A percentile compares a stretch with the other conserved stretches of the same genome.
Conservation (phyloP, 306 rosid genomes). For the Ormosia emarginata region DNA sequence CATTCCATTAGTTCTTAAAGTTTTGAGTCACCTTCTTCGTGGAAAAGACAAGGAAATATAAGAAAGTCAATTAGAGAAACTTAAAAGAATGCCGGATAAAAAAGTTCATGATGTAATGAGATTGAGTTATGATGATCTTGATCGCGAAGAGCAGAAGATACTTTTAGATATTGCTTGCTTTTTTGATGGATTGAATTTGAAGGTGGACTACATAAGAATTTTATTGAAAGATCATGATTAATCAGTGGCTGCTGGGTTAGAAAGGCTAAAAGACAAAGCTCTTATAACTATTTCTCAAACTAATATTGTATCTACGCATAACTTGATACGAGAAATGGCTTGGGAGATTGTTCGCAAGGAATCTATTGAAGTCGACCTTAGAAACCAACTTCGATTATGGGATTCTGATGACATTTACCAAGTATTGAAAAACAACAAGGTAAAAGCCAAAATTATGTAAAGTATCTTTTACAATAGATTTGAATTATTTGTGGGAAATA, state of each 20-base stretch:
- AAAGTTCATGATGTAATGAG: background rate
- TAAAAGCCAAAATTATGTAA: background rate
- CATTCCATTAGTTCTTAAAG: background rate
- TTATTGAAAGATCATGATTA: background rate
- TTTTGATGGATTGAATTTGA: background rate
- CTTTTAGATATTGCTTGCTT: conserved; percentile 8
- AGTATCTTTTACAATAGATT: background rate
- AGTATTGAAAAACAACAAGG: background rate
- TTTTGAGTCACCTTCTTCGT: background rate
- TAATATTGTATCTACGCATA: background rate
- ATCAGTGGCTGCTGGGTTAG: background rate
- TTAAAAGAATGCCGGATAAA: background rate
- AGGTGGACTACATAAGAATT: background rate
- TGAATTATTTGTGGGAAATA: background rate
- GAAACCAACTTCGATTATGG: background rate
- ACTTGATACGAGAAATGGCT: background rate
- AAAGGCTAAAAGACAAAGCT: background rate
- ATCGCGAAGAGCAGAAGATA: background rate
- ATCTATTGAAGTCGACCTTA: background rate
- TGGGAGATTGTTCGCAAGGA: background rate
- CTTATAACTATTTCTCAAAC: background rate
- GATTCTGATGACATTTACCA: background rate
- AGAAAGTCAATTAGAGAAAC: background rate
- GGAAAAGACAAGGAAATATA: background rate
- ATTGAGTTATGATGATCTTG: background rate